phyloP scores from a whole-genome alignment of 768 basidiomycete species.

The Rhodosporidiobolus odoratus region DNA sequence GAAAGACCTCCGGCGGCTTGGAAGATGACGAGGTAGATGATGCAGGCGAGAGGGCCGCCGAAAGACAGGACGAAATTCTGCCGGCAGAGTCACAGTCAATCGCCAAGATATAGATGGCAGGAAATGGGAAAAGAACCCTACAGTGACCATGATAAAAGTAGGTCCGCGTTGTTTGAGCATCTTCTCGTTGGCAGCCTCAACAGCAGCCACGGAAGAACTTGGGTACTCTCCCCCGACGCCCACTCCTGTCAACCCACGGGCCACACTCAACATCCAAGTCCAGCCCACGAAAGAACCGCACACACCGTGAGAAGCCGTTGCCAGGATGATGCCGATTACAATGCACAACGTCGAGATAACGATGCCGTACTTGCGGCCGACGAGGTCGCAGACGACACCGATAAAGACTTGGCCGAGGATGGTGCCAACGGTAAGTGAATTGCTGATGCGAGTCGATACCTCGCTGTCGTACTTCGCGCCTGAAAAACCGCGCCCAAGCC shows the following conservation, averaged over 20 bases:
- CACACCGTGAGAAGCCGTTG: conserved; percentile 63
- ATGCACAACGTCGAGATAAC: conserved; percentile 64
- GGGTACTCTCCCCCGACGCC: conserved; percentile 59
- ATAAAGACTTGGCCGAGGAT: conserved; percentile 48
- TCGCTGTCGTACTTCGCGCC: conserved; percentile 52
- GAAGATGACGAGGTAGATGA: conserved; percentile 63
- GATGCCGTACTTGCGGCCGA: conserved; percentile 71
- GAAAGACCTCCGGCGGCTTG: conserved; percentile 58
- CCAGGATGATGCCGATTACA: conserved; percentile 63
- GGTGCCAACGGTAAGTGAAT: conserved; percentile 64
- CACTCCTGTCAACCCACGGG: conserved; percentile 64
- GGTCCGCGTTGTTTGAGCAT: conserved; percentile 60
- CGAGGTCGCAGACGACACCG: conserved; percentile 64
- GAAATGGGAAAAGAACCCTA: conserved; percentile 43
- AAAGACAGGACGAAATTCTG: conserved; percentile 50
- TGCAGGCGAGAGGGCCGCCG: conserved; percentile 62
- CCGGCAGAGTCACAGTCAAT: background rate
- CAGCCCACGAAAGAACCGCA: conserved; percentile 57
- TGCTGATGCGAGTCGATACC: conserved; percentile 65
- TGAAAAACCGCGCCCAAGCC: too few relatives aligned
- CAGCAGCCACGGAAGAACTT: conserved; percentile 63
- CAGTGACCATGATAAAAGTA: conserved; percentile 65
- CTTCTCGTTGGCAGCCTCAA: conserved; percentile 69
- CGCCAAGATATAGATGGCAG: background rate
- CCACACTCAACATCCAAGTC: conserved; percentile 70